Base-by-base conservation (phyloP, 805 yeast genomes). In the Jamesozyma spencerorum region DNA sequence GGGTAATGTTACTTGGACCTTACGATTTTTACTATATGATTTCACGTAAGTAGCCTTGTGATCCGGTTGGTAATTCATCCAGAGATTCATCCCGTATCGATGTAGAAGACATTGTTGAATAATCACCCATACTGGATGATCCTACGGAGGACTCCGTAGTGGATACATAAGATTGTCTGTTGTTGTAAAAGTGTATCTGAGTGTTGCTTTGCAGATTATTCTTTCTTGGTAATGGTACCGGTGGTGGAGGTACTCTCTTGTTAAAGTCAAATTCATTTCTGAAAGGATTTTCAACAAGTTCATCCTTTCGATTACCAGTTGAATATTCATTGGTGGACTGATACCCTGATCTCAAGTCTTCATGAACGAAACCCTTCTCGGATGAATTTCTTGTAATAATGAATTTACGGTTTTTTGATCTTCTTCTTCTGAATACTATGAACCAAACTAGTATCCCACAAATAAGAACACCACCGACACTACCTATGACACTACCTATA, bases 401-500 rank as follows among this genome's bases (percentile, higher is more conserved):
- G 4, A 6, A 18, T n/a, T 27, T 13, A 3, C 18, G 2, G 5
- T 17, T 17, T 24, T 39, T 41, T 7, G 36, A 37, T 34, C 46
- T 49, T 31, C 48, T 42, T 15, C 44, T 40, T 31, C 40, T 45
- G 27, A 46, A 43, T 7, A 52, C 15, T 14, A 55, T 18, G 14
- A 48, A 38, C 52, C 53, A 55, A n/a, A 49, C 27, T 13, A 56
- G 15, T 7, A 50, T n/a, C 17, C 40, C 35, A 41, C 50, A 46
- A 13, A 49, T 14, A 6, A 49, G n/a, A 12, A 52, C 37, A 17
- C 62, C 63, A n/a, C 58, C 51, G 5, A 58, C 53, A 24, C 60
- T 48, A 11, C 63, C 62, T 3, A 58, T 55, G 0, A 57, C 58
- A 30, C 62, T 50, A 17, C 62, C 63, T 17, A 52, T 51, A 10